Percentiles rank a stretch among this genome's conserved stretches.
Conservation (phyloP, 345 rosid species). For the Linum lewisii region DNA sequence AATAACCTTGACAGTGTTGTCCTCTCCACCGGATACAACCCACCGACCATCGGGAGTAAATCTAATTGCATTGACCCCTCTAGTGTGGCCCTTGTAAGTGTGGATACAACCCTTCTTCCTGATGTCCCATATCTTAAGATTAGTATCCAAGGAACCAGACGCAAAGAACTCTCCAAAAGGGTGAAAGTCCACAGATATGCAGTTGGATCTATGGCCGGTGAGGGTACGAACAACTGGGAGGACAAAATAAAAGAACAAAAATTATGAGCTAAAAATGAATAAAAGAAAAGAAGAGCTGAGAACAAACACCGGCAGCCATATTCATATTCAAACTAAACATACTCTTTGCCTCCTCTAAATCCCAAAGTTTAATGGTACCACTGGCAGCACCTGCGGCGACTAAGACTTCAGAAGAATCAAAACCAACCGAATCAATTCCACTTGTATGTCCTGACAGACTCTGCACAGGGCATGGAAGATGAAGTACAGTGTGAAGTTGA, state of each 20-base stretch:
- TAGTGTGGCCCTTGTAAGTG: constrained; percentile 97
- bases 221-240: constrained; percentile 86
- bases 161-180: constrained; percentile 99
- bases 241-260: constrained; percentile 13
- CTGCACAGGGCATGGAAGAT: constrained; percentile 37
- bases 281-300: neutral
- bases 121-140: constrained; percentile 99
- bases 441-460: constrained; percentile 95
- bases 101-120: constrained; percentile 95
- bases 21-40: constrained; percentile 99
- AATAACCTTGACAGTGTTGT: constrained; percentile 82
- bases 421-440: constrained; percentile 90
- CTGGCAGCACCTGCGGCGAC: constrained; percentile 99
- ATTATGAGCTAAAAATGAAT: constrained; percentile 3
- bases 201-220: constrained; percentile 94
- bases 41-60: constrained; percentile 99
- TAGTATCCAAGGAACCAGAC: constrained; percentile 94
- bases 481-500: constrained; percentile 3
- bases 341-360: constrained; percentile 97
- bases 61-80: constrained; percentile 93
- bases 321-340: constrained; percentile 25
- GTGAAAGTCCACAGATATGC: constrained; percentile 92
- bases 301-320: neutral
- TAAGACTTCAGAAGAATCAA: constrained; percentile 86
- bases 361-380: constrained; percentile 97